Base-by-base conservation (phyloP, 345 rosid species). In the Corymbia maculata region DNA sequence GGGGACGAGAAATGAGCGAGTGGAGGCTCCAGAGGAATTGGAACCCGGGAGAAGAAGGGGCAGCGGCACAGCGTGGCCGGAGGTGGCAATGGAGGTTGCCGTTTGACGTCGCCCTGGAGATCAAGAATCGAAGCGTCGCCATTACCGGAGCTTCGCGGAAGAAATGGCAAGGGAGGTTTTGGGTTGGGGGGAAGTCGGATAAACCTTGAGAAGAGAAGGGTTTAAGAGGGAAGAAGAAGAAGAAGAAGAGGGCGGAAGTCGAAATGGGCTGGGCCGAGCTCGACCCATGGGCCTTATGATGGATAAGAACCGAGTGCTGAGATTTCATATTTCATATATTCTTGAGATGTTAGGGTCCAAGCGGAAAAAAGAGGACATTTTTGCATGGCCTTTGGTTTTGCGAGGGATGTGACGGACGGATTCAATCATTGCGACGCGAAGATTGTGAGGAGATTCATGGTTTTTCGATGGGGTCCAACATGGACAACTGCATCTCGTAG, bases 401-500 rank as follows among this genome's bases (percentile, higher is more conserved):
- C 4, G 7, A 17, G 82, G 1, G 13, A 2, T 2, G 45, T 4
- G 42, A 61, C 0, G 0, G 4, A 61, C 2, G 26, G 0, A 61
- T 61, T 28, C 0, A 28, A 26, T 61, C 68, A 61, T 61, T 0
- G 2, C 4, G 0, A 28, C 28, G 32, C 28, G 15, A 61, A 26
- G 61, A 55, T 55, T 13, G n/a, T n/a, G 1, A 3, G 16, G 26
- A 28, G 68, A 28, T 61, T 59, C 1, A 0, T 0, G 0, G 0
- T 57, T 61, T 57, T 57, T 57, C 0, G 0, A 5, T 57, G 0
- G n/a, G n/a, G 12, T 0, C 13, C 0, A 0, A 32, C 9, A 6
- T 32, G 80, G 13, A 36, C 49, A 19, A 70, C 36, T 9, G 13
- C 13, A 42, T 70, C 13, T 0, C 9, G 0, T 70, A 70, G 4